Base-by-base conservation (phyloP, 2,329 filamentous ascomycete species). In the Ascochyta pisi region DNA sequence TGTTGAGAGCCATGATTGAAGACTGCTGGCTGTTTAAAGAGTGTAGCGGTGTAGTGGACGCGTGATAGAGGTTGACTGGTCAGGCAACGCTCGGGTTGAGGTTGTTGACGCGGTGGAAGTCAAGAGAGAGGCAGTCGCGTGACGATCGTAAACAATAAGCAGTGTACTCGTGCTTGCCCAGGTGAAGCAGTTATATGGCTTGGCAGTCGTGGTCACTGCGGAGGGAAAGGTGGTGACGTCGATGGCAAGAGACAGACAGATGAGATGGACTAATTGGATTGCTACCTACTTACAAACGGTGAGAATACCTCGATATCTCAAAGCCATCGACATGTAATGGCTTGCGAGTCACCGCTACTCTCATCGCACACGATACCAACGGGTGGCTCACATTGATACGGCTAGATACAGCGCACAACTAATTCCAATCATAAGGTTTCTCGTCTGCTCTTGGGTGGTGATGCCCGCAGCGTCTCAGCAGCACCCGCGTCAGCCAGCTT, bases 381-480 rank as follows among this genome's bases (percentile, higher is more conserved):
- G 27, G 31, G 12, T n/a, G 24, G 19, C 45, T 40, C 39, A 29
- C 51, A 27, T 35, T 39, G 40, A 47, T 16, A 34, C 29, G 15
- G 52, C 16, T 22, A 46, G 15, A 50, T 48, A 29, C 50, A 51
- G 55, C 60, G 70, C 67, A 77, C 73, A 77, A 76, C 70, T 57
- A 69, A 67, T 59, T 71, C 76, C 77, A 75, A 76, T 81, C 79
- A 79, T 79, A 74, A 73, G 62, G 62, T 71, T 60, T 77, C 73
- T 74, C 76, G 74, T 73, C 77, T 73, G 76, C 67, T 71, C 73
- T 55, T 75, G 74, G 76, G 77, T 79, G 78, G 78, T 80, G 74
- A 73, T 74, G 73, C 76, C 77, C 76, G 71, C 77, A 73, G 74
- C 77, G 79, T 77, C 59, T 79, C 79, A 79, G 70, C 78, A 80